A percentile compares a stretch with the other conserved stretches of the same genome.
These are phyloP conservation scores for Stephanodiscus minutulus DNA, from an alignment of 108 stramenopile genomes.

Conservation along the genomic window DNA sequence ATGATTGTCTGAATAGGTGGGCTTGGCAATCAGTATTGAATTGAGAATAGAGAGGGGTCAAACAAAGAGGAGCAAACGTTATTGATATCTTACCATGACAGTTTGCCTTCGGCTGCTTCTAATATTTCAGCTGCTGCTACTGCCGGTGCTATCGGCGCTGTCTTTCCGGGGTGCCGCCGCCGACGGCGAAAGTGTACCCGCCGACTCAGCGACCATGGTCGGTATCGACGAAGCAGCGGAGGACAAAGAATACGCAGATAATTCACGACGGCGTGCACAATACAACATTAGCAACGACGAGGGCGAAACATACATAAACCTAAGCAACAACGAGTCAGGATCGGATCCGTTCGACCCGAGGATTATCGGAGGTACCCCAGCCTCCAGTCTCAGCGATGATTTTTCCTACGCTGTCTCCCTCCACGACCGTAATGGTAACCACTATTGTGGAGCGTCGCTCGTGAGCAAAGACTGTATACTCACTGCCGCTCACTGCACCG, in stretches of 20 bases:
- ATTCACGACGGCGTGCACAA: background rate
- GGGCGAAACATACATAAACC: too few species aligned
- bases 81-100: background rate
- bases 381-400: background rate
- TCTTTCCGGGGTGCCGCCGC: background rate
- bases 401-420: constrained; percentile 42
- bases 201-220: background rate
- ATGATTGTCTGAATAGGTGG: background rate
- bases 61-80: background rate
- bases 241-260: background rate
- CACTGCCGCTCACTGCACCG: constrained; percentile 48
- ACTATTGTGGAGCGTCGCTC: constrained; percentile 49
- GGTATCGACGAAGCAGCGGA: background rate
- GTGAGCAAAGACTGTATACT: constrained; percentile 52
- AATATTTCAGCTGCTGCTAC: background rate
- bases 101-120: background rate
- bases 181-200: background rate
- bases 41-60: background rate
- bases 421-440: constrained; percentile 3
- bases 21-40: background rate
- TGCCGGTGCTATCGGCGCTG: background rate
- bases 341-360: background rate
- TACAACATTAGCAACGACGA: background rate
- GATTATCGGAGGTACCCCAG: constrained; percentile 1
- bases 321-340: background rate